These are phyloP conservation scores for Coleophoma cylindrospora DNA, from an alignment of 2,329 filamentous ascomycete species.

Conservation along the genomic window DNA sequence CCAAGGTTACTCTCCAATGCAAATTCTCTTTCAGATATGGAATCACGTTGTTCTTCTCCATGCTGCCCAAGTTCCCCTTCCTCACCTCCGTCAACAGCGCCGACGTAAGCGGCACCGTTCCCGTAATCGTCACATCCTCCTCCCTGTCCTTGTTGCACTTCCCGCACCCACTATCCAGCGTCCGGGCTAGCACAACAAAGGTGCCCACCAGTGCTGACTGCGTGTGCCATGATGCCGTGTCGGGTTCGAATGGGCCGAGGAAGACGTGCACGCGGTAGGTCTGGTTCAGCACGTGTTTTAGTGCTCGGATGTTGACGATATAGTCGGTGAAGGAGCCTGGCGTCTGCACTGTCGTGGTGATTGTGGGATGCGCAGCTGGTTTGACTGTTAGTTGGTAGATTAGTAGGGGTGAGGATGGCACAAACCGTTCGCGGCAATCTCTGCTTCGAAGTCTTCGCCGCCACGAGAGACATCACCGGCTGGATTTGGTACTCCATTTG, in stretches of 20 bases:
- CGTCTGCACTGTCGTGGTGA: constrained; percentile 1
- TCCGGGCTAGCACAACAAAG: constrained; percentile 25
- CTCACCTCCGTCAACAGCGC: constrained; percentile 26
- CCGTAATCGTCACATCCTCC: constrained; percentile 27
- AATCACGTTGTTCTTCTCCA: constrained; percentile 25
- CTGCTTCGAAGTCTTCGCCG: constrained; percentile 14
- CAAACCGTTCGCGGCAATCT: constrained; percentile 14
- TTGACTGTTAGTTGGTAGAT: neutral
- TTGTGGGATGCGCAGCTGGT: neutral
- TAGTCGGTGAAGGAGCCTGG: constrained; percentile 25
- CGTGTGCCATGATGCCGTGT: constrained; percentile 26
- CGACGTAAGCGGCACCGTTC: constrained; percentile 32
- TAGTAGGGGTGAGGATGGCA: neutral
- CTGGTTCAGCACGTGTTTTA: constrained; percentile 27
- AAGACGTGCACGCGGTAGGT: constrained; percentile 31
- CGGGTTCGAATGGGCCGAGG: constrained; percentile 26
- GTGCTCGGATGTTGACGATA: constrained; percentile 28
- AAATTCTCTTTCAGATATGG: constrained; percentile 24
- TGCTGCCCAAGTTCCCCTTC: constrained; percentile 20
- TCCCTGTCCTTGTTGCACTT: constrained; percentile 26
- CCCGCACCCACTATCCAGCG: constrained; percentile 20
- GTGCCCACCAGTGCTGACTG: constrained; percentile 35
- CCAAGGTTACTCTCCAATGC: constrained; percentile 21
- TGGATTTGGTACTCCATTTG: neutral
- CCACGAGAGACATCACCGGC: neutral